Conservation (phyloP, 2,329 filamentous ascomycete species). For the Achaetomium macrosporum region DNA sequence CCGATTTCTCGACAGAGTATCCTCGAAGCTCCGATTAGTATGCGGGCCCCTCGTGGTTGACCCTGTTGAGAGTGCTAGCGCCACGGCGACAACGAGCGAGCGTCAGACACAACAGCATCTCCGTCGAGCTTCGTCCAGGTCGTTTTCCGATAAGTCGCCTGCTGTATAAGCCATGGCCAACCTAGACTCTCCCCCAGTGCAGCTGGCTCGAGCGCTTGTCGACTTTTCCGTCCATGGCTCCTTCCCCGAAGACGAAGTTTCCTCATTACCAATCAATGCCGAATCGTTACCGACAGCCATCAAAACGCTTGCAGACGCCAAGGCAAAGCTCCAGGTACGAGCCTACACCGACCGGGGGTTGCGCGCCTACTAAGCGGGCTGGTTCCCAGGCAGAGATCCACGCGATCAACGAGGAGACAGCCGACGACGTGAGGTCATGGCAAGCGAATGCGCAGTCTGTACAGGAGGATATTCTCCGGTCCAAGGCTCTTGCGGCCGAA, state of each 20-base stretch:
- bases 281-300: slow-evolving; percentile 38
- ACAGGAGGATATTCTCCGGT: slow-evolving; percentile 77
- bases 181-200: slow-evolving; percentile 7
- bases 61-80: not conserved
- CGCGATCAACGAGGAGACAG: slow-evolving; percentile 67
- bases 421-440: slow-evolving; percentile 79
- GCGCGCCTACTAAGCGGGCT: slow-evolving; percentile 9
- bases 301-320: slow-evolving; percentile 37
- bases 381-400: slow-evolving; percentile 62
- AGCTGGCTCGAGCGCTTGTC: slow-evolving; percentile 53
- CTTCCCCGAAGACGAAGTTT: slow-evolving; percentile 45
- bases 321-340: slow-evolving; percentile 40
- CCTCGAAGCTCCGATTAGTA: not conserved
- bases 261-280: slow-evolving; percentile 31
- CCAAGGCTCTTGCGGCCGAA: slow-evolving; percentile 70
- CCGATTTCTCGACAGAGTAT: not conserved
- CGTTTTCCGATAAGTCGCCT: not conserved
- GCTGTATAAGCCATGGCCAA: slow-evolving; percentile 16
- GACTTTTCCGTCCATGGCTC: slow-evolving; percentile 49
- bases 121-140: not conserved
- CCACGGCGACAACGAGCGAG: not conserved
- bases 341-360: not conserved
- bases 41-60: not conserved
- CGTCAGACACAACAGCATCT: no score
- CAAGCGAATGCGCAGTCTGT: slow-evolving; percentile 76